Conservation (phyloP, 2,329 filamentous ascomycete genomes). For the Claviceps digitariae region DNA sequence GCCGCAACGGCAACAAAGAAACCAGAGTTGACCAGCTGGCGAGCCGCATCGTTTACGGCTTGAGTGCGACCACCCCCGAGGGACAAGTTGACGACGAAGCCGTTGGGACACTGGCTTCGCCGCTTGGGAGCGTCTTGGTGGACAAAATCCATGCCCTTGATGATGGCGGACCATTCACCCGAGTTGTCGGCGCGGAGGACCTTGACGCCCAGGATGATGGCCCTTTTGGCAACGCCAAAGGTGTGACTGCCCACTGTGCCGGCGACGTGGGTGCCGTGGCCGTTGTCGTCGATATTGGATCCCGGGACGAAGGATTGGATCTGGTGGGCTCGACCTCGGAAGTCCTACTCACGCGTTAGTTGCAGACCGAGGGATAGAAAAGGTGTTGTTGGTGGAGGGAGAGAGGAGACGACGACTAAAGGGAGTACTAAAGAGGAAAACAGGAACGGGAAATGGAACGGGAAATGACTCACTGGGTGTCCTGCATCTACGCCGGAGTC, state of each 20-base stretch:
- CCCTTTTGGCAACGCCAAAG: conserved; percentile 49
- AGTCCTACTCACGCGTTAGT: background rate
- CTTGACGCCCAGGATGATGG: conserved; percentile 43
- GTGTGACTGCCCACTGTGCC: conserved; percentile 47
- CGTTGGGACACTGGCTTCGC: conserved; percentile 21
- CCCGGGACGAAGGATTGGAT: background rate
- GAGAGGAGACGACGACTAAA: too few species aligned
- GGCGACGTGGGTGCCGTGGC: conserved; percentile 51
- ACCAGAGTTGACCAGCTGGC: conserved; percentile 24
- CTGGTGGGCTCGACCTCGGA: background rate
- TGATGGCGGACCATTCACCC: conserved; percentile 21
- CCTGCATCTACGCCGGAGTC: background rate
- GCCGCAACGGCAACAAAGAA: conserved; percentile 37
- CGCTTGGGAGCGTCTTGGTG: conserved; percentile 15
- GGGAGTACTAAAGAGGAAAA: too few species aligned
- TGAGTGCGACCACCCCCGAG: conserved; percentile 29
- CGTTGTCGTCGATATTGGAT: conserved; percentile 34
- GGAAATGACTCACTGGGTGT: background rate
- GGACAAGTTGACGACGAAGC: conserved; percentile 36
- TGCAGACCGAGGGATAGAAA: too few species aligned
- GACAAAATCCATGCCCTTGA: conserved; percentile 27
- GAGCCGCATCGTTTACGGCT: conserved; percentile 32
- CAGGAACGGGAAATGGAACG: too few species aligned
- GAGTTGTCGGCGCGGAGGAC: conserved; percentile 27
- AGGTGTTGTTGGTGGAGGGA: too few species aligned